Base-by-base conservation (phyloP, 306 rosid genomes). In the Fragaria iinumae region DNA sequence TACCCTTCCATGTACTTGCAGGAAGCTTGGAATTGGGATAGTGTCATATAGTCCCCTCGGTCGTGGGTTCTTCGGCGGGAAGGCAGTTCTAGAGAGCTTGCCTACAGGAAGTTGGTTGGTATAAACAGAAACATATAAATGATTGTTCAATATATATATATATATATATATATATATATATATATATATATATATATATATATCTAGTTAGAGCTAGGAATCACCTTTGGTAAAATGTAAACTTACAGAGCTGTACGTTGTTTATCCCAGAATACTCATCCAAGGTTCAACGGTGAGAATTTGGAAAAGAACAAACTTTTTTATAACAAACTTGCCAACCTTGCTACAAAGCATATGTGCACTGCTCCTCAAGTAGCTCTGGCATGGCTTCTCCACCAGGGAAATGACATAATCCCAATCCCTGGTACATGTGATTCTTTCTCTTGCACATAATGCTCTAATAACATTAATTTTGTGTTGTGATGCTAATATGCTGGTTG, bases 41-140 rank as follows among this genome's bases (percentile, higher is more conserved):
- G 97, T 88, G 18, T 84, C 91, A 48, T 91, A 89, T 76, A 86
- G 92, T 75, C 91, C 97, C 50, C 93, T 91, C 53, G 92, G 93
- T 17, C 84, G 89, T 7, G 97, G 93, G 13, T 88, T 91, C 73
- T 88, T 91, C 16, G 93, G 88, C 0, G 96, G 96, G 70, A 91
- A 89, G 79, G 93, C 90, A 11, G 89, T 84, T 74, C 65, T 72
- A 38, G 93, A 89, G 69, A 74, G 80, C 52, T 78, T 91, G 78
- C 87, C 91, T 41, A 48, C 59, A 44, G 88, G 82, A 79, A 91
- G 92, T 80, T 5, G 86, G 55, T 71, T 91, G 87, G 93, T 87
- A 50, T 29, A 5, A 55, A 34, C 3, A 11, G 45, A 32, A 63
- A 25, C 27, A n/a, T 32, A 25, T 32, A 1, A 59, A 7, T 32